Base-by-base conservation (phyloP, 2,329 filamentous ascomycete genomes). In the Calonectria crousiana region DNA sequence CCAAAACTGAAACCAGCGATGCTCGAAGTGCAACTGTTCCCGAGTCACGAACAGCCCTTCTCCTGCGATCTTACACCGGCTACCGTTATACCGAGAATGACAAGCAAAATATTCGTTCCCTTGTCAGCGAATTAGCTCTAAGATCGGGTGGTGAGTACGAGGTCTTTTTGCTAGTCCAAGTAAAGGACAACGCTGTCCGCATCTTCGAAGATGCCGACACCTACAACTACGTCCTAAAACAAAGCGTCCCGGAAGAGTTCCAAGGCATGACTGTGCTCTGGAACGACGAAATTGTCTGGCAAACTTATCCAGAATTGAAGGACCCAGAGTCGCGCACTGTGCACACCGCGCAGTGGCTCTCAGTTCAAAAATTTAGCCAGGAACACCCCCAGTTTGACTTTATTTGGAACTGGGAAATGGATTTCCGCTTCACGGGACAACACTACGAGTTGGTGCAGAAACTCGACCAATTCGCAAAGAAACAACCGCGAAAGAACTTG, bases 381-480 rank as follows among this genome's bases (percentile, higher is more conserved):
- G 93, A 93, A 65, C 93, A 95, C 79, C 94, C 94, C 0, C 92
- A 96, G 79, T 97, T 94, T 77, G 93, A 96, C 78, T 95, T 91
- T 79, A 89, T 95, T 78, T 97, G 95, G 94, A 96, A 96, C 82
- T 96, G 94, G 94, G 95, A 97, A 82, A 94, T 95, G 85, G 94
- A 97, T 81, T 92, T 93, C 38, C 90, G 95, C 62, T 93, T 94
- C 81, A 95, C 92, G 0, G 95, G 95, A 11, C 94, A 97, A 76
- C 93, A 95, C 85, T 96, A 96, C 83, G 93, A 96, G 78, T 91
- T 96, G 77, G 90, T 95, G 53, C 90, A 93, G 78, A 92, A 92
- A 75, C 84, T 95, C 10, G 84, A 86, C 28, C 84, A 88, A 1
- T 95, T 94, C 85, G 90, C 90, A 32, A 90, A 89, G 83, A 89